A percentile compares a stretch with the other conserved stretches of the same genome.
Conservation (phyloP, 306 rosid species). For the Gleditsia sinensis region DNA sequence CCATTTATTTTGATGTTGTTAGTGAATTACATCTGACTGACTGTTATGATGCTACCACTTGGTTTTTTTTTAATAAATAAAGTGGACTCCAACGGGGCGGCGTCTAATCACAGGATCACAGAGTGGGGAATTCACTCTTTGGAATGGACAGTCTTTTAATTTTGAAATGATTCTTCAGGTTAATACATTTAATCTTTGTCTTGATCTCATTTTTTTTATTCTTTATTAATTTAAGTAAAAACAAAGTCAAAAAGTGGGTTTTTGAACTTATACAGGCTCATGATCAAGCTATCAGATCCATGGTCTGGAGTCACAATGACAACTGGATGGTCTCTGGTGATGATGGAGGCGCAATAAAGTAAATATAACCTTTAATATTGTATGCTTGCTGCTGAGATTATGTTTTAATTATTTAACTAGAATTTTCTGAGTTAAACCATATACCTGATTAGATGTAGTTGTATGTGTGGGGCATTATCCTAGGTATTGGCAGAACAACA, state of each 20-base stretch:
- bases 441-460: constrained; percentile 17
- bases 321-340: constrained; percentile 99
- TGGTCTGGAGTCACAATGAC: constrained; percentile 99
- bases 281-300: constrained; percentile 98
- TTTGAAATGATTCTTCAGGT: constrained; percentile 99
- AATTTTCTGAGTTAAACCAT: constrained; percentile 17
- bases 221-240: constrained; percentile 7
- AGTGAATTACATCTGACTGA: constrained; percentile 34
- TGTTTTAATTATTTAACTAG: constrained; percentile 18
- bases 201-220: constrained; percentile 10
- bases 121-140: constrained; percentile 97
- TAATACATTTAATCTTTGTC: constrained; percentile 23
- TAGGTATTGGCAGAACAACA: constrained; percentile 99
- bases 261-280: constrained; percentile 70
- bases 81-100: constrained; percentile 99
- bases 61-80: constrained; percentile 31
- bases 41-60: constrained; percentile 35
- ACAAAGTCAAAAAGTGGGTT: constrained; percentile 23
- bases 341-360: constrained; percentile 98
- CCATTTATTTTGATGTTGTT: constrained; percentile 17
- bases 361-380: constrained; percentile 36
- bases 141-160: constrained; percentile 99
- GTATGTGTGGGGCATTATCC: constrained; percentile 30
- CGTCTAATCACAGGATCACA: constrained; percentile 99
- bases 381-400: constrained; percentile 26